A percentile compares a stretch with the other conserved stretches of the same genome.
These are phyloP conservation scores for Candida insectorum DNA, from an alignment of 805 yeast species.

Conservation along the genomic window DNA sequence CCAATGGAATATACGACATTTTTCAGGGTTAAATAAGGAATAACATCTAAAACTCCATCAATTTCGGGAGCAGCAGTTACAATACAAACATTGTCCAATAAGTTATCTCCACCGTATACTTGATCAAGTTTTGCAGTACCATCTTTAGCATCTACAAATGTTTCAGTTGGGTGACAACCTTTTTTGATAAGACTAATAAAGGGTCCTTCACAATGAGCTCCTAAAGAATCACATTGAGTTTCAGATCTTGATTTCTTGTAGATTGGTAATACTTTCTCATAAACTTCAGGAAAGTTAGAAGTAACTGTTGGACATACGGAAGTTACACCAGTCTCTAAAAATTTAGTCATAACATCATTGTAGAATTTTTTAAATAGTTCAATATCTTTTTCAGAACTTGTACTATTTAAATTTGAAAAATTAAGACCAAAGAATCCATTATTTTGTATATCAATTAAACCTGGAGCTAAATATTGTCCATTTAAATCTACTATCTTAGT, in stretches of 20 bases:
- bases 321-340: slow-evolving; percentile 52
- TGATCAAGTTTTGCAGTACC: slow-evolving; percentile 25
- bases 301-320: slow-evolving; percentile 56
- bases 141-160: slow-evolving; percentile 37
- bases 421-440: slow-evolving; percentile 58
- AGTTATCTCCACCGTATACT: slow-evolving; percentile 36
- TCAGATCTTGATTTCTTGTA: slow-evolving; percentile 31
- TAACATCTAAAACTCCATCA: slow-evolving; percentile 42
- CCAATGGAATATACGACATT: slow-evolving; percentile 44
- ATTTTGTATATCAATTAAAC: slow-evolving; percentile 55
- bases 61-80: slow-evolving; percentile 54
- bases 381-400: slow-evolving; percentile 28
- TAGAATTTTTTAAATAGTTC: slow-evolving; percentile 32
- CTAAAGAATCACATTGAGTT: slow-evolving; percentile 43
- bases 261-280: slow-evolving; percentile 44
- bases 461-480: slow-evolving; percentile 51
- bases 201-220: slow-evolving; percentile 63
- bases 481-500: slow-evolving; percentile 38
- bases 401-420: slow-evolving; percentile 36
- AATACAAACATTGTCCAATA: slow-evolving; percentile 34
- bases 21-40: slow-evolving; percentile 30
- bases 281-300: slow-evolving; percentile 48
- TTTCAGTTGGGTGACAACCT: slow-evolving; percentile 50
- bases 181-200: slow-evolving; percentile 46
- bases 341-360: slow-evolving; percentile 42